Evolutionary conservation across 768 basidiomycete species (phyloP).

Genomic region (Suillus ampliporus): DNA sequence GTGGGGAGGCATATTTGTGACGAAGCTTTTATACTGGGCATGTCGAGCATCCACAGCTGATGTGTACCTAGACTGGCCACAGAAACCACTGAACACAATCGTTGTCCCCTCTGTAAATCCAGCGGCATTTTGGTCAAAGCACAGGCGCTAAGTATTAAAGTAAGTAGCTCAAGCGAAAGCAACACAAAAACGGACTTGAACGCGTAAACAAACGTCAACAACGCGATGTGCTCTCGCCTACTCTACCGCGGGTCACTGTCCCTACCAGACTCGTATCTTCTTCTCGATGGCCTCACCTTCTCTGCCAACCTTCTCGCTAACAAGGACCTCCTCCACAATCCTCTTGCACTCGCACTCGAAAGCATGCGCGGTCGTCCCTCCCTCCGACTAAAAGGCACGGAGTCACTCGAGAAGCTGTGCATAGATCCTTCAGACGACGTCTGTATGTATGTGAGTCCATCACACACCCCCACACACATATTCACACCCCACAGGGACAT

Average conservation of each 20-base stretch:
- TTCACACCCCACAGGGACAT: constrained; percentile 56
- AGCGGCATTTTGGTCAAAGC: too few species aligned
- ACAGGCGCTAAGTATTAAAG: too few species aligned
- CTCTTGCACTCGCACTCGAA: too few species aligned
- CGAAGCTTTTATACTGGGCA: neutral
- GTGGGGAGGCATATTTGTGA: too few species aligned
- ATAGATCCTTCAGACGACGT: constrained; percentile 62
- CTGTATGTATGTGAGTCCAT: constrained; percentile 49
- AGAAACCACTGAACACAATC: neutral
- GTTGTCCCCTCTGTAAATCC: neutral
- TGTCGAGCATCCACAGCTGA: neutral
- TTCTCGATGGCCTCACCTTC: constrained; percentile 79
- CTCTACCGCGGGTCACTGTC: constrained; percentile 65
- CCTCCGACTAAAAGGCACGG: constrained; percentile 60
- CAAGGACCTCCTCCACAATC: constrained; percentile 54
- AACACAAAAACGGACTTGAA: neutral
- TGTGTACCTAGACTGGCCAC: neutral
- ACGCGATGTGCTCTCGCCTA: neutral
- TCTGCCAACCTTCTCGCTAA: constrained; percentile 49
- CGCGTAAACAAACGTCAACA: neutral
- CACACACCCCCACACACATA: constrained; percentile 33
- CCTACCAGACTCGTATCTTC: constrained; percentile 71
- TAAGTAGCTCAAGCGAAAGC: neutral
- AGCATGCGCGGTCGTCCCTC: constrained; percentile 79
- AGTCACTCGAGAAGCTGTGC: constrained; percentile 59